Percentiles rank a stretch among this genome's conserved stretches.
These are phyloP conservation scores for Cyclanthera cordifolia DNA, from an alignment of 306 rosid genomes.

Conservation along the genomic window DNA sequence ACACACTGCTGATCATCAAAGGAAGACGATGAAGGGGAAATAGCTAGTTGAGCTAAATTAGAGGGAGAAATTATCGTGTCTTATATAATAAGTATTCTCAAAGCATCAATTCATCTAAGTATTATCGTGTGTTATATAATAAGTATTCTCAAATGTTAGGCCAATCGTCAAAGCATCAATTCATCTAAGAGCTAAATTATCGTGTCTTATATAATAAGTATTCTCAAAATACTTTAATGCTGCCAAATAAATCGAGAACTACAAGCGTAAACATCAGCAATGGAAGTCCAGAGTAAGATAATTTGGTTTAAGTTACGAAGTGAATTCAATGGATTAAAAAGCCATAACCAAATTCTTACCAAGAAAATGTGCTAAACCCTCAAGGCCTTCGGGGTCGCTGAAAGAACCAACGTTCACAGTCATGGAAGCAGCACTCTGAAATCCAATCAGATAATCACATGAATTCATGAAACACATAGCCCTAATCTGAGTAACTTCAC, in stretches of 20 bases:
- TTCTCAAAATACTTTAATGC: background rate
- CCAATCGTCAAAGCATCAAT: too few species aligned
- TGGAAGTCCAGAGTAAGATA: background rate
- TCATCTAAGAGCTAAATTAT: too few species aligned
- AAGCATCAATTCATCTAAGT: too few species aligned
- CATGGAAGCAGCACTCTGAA: constrained; percentile 96
- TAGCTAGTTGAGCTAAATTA: too few species aligned
- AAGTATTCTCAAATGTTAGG: too few species aligned
- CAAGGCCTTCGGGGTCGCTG: constrained; percentile 76
- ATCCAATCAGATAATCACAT: background rate
- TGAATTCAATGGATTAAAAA: background rate
- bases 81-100: too few species aligned
- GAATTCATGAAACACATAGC: background rate
- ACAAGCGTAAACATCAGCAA: background rate
- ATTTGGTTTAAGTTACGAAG: background rate
- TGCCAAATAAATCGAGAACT: background rate
- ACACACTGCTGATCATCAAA: too few species aligned
- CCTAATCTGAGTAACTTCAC: constrained; percentile 3
- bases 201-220: background rate
- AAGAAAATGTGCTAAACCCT: constrained; percentile 94
- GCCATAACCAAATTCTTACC: constrained; percentile 26
- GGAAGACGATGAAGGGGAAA: too few species aligned
- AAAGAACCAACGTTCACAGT: constrained; percentile 72
- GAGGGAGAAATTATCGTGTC: too few species aligned
- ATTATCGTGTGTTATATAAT: too few species aligned